phyloP scores from a whole-genome alignment of 805 yeast species.

The Candida sanyiensis region DNA sequence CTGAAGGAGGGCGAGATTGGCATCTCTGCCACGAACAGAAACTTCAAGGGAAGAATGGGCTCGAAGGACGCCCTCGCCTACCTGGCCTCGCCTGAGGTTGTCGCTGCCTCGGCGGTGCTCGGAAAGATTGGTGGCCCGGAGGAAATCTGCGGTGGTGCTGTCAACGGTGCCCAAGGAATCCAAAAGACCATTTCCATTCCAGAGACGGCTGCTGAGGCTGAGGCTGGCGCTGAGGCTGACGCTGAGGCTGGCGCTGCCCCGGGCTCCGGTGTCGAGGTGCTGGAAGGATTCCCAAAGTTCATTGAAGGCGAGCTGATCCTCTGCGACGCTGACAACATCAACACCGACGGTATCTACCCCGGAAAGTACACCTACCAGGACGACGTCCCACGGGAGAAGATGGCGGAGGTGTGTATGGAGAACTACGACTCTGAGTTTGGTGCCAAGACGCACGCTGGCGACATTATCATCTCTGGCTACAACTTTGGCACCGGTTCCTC shows the following conservation, averaged over 20 bases:
- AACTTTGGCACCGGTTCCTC: conserved; percentile 98
- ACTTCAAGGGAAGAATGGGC: conserved; percentile 99
- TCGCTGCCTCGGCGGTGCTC: conserved; percentile 95
- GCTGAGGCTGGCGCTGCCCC: conserved; percentile 27
- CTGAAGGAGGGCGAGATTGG: conserved; percentile 96
- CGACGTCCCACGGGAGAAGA: conserved; percentile 86
- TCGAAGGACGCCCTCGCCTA: conserved; percentile 93
- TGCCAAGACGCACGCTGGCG: conserved; percentile 74
- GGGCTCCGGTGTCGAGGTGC: conserved; percentile 52
- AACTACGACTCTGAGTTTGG: conserved; percentile 92
- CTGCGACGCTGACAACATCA: conserved; percentile 95
- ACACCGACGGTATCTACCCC: conserved; percentile 98
- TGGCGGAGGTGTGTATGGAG: conserved; percentile 99
- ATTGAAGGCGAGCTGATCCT: conserved; percentile 89
- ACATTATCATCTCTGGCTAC: conserved; percentile 85
- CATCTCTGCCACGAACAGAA: conserved; percentile 96
- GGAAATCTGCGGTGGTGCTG: conserved; percentile 64
- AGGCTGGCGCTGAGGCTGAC: conserved; percentile 24
- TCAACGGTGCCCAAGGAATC: conserved; percentile 44
- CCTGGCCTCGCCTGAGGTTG: conserved; percentile 95
- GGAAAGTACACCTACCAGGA: conserved; percentile 99
- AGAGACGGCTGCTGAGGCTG: conserved; percentile 22
- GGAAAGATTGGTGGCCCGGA: conserved; percentile 93
- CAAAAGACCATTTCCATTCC: conserved; percentile 33
- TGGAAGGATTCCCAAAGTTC: conserved; percentile 85